Evolutionary conservation across 2,329 filamentous ascomycete species (phyloP).

Genomic region (Cladosporium austrohemisphaericum): DNA sequence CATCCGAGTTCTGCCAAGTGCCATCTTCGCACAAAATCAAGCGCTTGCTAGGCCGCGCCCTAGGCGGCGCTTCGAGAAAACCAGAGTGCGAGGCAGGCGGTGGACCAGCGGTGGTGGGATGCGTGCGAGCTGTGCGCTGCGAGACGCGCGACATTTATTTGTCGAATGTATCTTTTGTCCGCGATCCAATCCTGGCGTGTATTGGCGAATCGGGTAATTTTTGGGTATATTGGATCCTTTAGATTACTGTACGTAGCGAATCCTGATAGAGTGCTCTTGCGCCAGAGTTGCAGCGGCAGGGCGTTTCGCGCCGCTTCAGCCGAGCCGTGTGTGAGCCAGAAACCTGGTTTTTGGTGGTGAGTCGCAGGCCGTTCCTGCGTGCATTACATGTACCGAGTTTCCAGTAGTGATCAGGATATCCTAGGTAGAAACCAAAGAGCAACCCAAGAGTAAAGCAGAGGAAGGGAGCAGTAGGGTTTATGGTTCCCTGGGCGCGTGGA

Average conservation of each 20-base stretch:
- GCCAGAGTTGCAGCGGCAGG: constrained; percentile 7
- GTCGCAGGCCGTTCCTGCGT: neutral
- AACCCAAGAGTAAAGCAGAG: neutral
- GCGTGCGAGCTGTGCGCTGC: neutral
- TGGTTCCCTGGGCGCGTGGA: neutral
- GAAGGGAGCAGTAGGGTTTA: neutral
- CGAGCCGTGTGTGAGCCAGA: constrained; percentile 8
- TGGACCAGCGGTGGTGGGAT: neutral
- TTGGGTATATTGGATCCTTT: neutral
- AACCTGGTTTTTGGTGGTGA: neutral
- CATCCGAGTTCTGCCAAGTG: constrained; percentile 47
- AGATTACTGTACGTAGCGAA: too few relatives aligned
- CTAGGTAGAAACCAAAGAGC: neutral
- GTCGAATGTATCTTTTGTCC: neutral
- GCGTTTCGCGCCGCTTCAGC: neutral
- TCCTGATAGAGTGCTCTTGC: constrained; percentile 2
- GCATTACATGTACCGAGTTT: too few relatives aligned
- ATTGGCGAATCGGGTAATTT: neutral
- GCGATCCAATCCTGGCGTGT: neutral
- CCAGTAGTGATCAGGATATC: too few relatives aligned
- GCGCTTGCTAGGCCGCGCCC: constrained; percentile 18
- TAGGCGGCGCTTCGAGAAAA: constrained; percentile 11
- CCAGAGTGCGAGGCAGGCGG: constrained; percentile 6
- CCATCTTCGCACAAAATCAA: constrained; percentile 26
- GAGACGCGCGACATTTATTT: constrained; percentile 13